Base-by-base conservation (phyloP, 768 basidiomycete species). In the Chiua virens region DNA sequence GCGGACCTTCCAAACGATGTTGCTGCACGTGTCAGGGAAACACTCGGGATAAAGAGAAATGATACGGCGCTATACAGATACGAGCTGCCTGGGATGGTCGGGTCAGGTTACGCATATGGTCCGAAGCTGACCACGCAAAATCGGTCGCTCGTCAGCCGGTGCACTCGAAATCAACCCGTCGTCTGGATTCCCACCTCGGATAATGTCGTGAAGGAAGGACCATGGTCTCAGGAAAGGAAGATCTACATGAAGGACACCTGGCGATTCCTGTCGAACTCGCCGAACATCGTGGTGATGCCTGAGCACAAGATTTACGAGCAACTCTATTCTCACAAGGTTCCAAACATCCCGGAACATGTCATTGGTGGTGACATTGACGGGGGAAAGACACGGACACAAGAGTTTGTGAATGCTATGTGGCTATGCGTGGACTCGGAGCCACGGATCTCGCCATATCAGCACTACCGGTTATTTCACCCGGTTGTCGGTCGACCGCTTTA, bases 51-150 rank as follows among this genome's bases (percentile, higher is more conserved):
- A 2, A 30, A 8, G 28, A 30, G 10, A 2, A 11, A 30, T 3
- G 11, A 11, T 11, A 30, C 28, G 28, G 28, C 3, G 28, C 28
- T 30, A 9, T 30, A 30, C 28, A 30, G 28, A 48, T 32, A 32
- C 30, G 30, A 32, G 28, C 11, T 47, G 5, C 46, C 46, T 4
- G 38, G 38, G 5, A 13, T 40, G 38, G 20, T 17, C 4, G 39
- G 30, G 1, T 27, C 2, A 8, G 47, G 47, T 1, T 41, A 41
- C 32, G 41, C 39, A 5, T 50, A 40, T 13, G 48, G 52, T 0
- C 52, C 55, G 2, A 30, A 30, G 47, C 8, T 44, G 36, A n/a
- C n/a, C 27, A 52, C 54, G 17, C 50, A 49, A 35, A 47, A 11
- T 35, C 47, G n/a, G n/a, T n/a, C n/a, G n/a, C n/a, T n/a, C n/a